A percentile compares a stretch with the other conserved stretches of the same genome.
phyloP scores from a whole-genome alignment of 129 eudicot genomes.

The Apium graveolens region DNA sequence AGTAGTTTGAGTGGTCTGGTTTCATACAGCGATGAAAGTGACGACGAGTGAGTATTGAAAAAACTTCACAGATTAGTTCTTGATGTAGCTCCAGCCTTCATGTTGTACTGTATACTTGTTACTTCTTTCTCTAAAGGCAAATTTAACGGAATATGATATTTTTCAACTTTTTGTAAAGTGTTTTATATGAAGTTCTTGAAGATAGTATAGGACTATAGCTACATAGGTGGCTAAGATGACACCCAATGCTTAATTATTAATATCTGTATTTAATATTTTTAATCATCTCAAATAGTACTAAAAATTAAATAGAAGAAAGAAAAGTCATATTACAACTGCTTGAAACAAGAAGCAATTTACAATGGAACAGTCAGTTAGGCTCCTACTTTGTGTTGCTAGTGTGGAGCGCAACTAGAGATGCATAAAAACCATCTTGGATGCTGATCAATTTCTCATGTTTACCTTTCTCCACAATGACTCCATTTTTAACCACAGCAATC shows the following conservation, averaged over 20 bases:
- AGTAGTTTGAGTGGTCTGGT: constrained; percentile 56
- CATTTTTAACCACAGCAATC: constrained; percentile 69
- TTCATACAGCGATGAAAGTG: constrained; percentile 83
- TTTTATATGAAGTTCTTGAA: not conserved
- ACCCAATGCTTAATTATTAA: not conserved
- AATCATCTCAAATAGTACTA: not conserved
- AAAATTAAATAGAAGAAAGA: not conserved
- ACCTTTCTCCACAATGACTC: constrained; percentile 65
- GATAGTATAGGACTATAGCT: not conserved
- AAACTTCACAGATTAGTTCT: not conserved
- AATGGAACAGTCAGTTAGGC: not conserved
- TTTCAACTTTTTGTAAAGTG: not conserved
- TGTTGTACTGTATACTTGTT: not conserved
- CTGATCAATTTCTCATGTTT: constrained; percentile 48
- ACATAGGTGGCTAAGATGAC: not conserved
- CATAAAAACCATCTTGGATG: constrained; percentile 56
- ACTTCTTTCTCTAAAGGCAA: not conserved
- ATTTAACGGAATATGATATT: not conserved
- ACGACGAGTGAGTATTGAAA: constrained; percentile 24
- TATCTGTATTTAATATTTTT: not conserved
- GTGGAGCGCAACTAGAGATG: constrained; percentile 61
- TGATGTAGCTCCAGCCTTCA: not conserved
- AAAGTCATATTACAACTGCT: not conserved
- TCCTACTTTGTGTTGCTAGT: constrained; percentile 7
- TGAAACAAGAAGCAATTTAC: not conserved